Conservation (phyloP, 23 red algal species). For the Gracilaria domingensis region DNA sequence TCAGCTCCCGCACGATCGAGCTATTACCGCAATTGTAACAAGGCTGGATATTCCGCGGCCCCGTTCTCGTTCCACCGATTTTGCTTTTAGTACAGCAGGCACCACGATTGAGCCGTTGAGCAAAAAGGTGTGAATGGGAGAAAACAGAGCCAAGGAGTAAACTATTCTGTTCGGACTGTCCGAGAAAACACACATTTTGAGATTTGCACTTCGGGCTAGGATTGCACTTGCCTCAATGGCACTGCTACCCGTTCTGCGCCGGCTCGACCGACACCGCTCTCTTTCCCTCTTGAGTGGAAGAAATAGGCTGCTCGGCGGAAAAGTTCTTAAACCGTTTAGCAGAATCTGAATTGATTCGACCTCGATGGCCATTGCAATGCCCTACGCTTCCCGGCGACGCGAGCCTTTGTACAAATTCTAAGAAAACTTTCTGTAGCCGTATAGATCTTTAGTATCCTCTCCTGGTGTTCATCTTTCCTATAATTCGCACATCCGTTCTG, state of each 20-base stretch:
- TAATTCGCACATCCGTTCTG: background rate
- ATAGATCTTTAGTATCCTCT: no score
- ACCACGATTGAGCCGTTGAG: background rate
- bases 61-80: background rate
- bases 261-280: no score
- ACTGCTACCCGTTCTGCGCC: no score
- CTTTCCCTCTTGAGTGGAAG: no score
- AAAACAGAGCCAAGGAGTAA: background rate
- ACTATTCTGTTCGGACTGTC: background rate
- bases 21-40: background rate
- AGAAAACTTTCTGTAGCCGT: no score
- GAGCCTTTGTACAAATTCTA: slow-evolving; percentile 11
- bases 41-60: background rate
- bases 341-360: no score
- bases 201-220: background rate
- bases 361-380: no score
- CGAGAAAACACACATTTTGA: background rate
- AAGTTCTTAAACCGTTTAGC: no score
- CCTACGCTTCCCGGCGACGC: no score
- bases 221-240: background rate
- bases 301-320: no score
- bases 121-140: background rate
- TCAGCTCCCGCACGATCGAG: background rate
- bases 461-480: background rate
- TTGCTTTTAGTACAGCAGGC: background rate